Evolutionary conservation across 202 grass and related monocot species (phyloP), one percentile per base, ranked within the genome.

Genomic region (Bolboschoenoplectus hybrid): DNA sequence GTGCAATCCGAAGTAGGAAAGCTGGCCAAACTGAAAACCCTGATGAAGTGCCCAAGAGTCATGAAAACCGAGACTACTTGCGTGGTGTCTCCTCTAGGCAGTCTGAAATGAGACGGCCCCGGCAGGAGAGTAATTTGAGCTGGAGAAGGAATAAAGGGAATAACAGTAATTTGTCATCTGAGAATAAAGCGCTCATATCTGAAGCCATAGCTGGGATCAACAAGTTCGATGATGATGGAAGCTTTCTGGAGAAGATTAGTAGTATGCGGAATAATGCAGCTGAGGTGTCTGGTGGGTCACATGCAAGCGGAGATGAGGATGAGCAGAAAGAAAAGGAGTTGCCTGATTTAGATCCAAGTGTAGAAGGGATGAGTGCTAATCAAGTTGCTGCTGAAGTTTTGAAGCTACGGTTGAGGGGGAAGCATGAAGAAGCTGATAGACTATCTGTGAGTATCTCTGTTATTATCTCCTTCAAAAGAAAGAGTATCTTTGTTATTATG

Each of bases 341-440:
- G 36, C 85, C 88, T 63, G 36, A 71, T 45, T 43, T 67, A 12
- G 88, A 89, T 80, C 50, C 7, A 39, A 88, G 86, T 73, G 70
- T 66, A 80, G 91, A 92, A 84, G 91, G 80, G 45, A 66, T 95
- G 85, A 98, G 87, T 88, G 89, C 91, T 84, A 98, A 98, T 88
- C 93, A 98, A 64, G 69, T 98, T 84, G 93, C 93, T 81, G 93
- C 93, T 64, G 95, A 98, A 63, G 77, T 98, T 84, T 86, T 98
- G 80, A 93, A 94, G 82, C 91, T 96, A 81, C 89, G 89, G 72
- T 91, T 98, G 91, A 98, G 94, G 93, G 96, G 96, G 61, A 94
- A 92, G 85, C 85, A 91, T 81, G 87, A 91, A 86, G 93, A 98
- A 87, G 96, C 96, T 70, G 90, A 95, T 65, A 82, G 89, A 88